Percentiles rank a stretch among this genome's conserved stretches.
phyloP scores from a whole-genome alignment of 805 yeast species.

The Myxozyma geophila region DNA sequence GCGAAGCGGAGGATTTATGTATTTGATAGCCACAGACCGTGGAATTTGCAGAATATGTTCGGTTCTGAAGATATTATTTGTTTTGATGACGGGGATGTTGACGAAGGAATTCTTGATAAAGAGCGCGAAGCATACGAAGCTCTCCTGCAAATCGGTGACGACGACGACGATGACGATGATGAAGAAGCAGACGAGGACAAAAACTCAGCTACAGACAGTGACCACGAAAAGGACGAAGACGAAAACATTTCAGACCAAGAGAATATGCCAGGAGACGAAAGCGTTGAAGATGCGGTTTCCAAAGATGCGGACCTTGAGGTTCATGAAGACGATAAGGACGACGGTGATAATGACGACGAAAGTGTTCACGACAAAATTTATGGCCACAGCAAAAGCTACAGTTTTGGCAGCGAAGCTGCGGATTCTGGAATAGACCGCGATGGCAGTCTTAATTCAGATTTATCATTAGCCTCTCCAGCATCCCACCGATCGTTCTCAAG shows the following conservation, averaged over 20 bases:
- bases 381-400: constrained; percentile 37
- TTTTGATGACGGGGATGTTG: constrained; percentile 83
- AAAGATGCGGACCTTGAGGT: too few relatives aligned
- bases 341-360: constrained; percentile 33
- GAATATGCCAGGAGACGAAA: not conserved
- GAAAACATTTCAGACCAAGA: not conserved
- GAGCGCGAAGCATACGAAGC: constrained; percentile 66
- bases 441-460: not conserved
- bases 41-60: constrained; percentile 92
- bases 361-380: constrained; percentile 45
- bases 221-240: constrained; percentile 46
- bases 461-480: not conserved
- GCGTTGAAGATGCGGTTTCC: not conserved
- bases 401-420: constrained; percentile 32
- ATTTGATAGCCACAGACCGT: constrained; percentile 91
- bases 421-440: constrained; percentile 14
- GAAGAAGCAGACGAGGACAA: constrained; percentile 43
- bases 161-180: constrained; percentile 47
- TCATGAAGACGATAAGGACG: not conserved
- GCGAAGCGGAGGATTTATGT: constrained; percentile 69
- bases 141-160: constrained; percentile 47
- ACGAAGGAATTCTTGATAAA: constrained; percentile 54
- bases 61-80: constrained; percentile 77
- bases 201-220: constrained; percentile 48
- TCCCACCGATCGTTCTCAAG: constrained; percentile 9